Conservation (phyloP, 805 yeast species). For the Candida broadrunensis region DNA sequence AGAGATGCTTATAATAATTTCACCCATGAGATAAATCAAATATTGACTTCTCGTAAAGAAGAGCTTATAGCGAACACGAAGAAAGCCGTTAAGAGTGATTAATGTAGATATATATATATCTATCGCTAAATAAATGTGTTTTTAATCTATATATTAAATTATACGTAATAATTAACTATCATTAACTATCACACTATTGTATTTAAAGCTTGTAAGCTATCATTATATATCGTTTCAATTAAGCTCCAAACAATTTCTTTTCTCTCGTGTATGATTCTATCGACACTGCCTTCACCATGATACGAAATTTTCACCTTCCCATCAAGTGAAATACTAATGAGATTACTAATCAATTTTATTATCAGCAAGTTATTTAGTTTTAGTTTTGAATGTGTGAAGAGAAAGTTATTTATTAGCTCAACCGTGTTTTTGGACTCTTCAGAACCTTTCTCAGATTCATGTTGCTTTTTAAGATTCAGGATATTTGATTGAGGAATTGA, state of each 20-base stretch:
- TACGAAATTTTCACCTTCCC: conserved; percentile 17
- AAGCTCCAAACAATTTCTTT: conserved; percentile 6
- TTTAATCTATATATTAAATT: too few relatives aligned
- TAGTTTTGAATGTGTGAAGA: conserved; percentile 17
- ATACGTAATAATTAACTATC: too few relatives aligned
- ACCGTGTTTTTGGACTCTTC: neutral
- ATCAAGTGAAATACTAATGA: conserved; percentile 18
- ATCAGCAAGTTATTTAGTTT: conserved; percentile 18
- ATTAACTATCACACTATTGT: too few relatives aligned
- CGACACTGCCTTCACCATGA: conserved; percentile 1
- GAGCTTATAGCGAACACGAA: conserved; percentile 1
- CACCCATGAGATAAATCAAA: conserved; percentile 36
- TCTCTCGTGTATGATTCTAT: neutral
- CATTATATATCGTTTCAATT: conserved; percentile 5
- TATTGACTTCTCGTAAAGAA: conserved; percentile 21
- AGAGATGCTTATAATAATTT: conserved; percentile 40
- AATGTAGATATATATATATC: too few relatives aligned
- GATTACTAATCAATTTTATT: conserved; percentile 13
- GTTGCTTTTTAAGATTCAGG: neutral
- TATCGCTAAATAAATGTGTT: too few relatives aligned
- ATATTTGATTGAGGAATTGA: neutral
- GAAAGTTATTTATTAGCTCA: conserved; percentile 12
- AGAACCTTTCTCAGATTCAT: too few relatives aligned
- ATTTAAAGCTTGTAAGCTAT: too few relatives aligned
- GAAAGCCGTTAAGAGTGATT: too few relatives aligned